Evolutionary conservation across 441 rosid species (phyloP), one percentile per base, ranked within the genome.

Genomic region (Heliophila coronopifolia): DNA sequence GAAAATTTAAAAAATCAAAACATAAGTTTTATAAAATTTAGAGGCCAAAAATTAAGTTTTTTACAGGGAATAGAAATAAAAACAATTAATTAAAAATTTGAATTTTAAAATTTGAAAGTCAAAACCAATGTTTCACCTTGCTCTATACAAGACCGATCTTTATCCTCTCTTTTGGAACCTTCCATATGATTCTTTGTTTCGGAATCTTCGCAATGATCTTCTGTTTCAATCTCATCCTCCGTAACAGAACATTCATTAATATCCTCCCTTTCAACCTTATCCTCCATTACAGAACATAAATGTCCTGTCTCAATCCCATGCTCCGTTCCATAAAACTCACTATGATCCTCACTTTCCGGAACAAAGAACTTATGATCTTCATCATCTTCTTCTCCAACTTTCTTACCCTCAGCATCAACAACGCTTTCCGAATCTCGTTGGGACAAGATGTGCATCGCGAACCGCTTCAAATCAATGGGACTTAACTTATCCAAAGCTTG

Each of bases 401-500:
- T 50, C 11, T 28, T 32, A 32, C 20, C 14, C 7, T 26, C 20
- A 22, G 61, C n/a, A 27, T 52, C 65, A 54, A 16, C 26, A 13
- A 33, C 7, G n/a, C 34, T 68, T 19, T 63, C 73, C 19, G 52
- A 54, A 31, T 63, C 69, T 22, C 56, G 30, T 3, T 63, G 55
- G 0, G 83, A 66, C 57, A 76, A 56, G 52, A 73, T 64, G 30
- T 73, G 71, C 36, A 78, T 54, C 0, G 80, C 45, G 36, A 81
- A 68, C 41, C 68, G 79, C 68, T 86, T 84, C 35, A 77, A 23
- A 26, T 80, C 88, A 11, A 80, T 54, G 2, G 80, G 90, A 48
- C 77, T 86, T 63, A 80, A 38, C 63, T 79, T 91, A 53, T 77
- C 94, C 41, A 80, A 67, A 15, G 89, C 77, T 44, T 79, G 81